Base-by-base conservation (phyloP, 768 basidiomycete genomes). In the Hericium erinaceus region DNA sequence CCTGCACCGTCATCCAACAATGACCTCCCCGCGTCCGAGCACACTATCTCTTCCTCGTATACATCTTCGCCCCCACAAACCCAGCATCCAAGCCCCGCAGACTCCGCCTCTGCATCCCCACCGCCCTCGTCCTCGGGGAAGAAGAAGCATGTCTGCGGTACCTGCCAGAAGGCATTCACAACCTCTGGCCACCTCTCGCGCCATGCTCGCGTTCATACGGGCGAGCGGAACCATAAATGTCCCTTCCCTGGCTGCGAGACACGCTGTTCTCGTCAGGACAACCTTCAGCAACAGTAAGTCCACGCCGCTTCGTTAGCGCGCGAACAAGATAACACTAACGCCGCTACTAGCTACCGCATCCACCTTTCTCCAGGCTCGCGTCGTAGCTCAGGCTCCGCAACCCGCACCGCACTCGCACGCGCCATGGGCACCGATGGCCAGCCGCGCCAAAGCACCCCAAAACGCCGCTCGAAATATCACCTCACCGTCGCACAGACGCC, bases 231-330 rank as follows among this genome's bases (percentile, higher is more conserved):
- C 72, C 90, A 94, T 74, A 89, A 84, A 59, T 95, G 92, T 66
- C 92, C 93, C 38, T 95, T 92, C 74, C 92, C 93, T n/a, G 92
- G 92, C 22, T 95, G 92, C 69, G 89, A 93, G 64, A 94, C 92
- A 1, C 79, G 89, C 16, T 95, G 93, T 63, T 92, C 89, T 11
- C 76, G 92, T 38, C 91, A 93, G 70, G 93, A 95, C 64, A 95
- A 95, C 63, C 77, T 95, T 16, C 83, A 80, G 62, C 79, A 80
- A 62, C 79, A 80, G 79, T 80, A 63, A 73, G 79, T 77, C 10
- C 33, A 33, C 33, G 33, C 9, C 33, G 7, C 9, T 26, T 39
- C 16, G 38, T 54, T 53, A 44, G 22, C 46, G 41, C 48, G 13
- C 20, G 20, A 24, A n/a, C 28, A 10, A 22, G n/a, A 39, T 41